phyloP scores from a whole-genome alignment of 306 rosid genomes.

The Quercus mongolica region DNA sequence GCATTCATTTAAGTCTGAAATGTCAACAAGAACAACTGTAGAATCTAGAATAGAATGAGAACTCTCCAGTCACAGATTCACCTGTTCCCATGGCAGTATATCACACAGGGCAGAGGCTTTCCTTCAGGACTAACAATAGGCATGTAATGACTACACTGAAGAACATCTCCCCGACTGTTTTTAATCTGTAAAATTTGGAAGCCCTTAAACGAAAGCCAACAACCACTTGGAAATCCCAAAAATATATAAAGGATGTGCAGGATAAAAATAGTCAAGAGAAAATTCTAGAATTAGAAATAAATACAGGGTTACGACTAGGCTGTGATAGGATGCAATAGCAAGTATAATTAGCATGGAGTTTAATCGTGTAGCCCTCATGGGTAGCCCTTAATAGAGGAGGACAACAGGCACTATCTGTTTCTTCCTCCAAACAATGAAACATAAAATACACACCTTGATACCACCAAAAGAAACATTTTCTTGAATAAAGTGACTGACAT shows the following conservation, averaged over 20 bases:
- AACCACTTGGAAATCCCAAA: not conserved
- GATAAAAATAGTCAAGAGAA: not conserved
- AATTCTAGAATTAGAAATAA: not conserved
- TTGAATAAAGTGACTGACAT: not conserved
- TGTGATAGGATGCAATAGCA: not conserved
- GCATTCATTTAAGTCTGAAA: slow-evolving; percentile 7
- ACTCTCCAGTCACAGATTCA: slow-evolving; percentile 20
- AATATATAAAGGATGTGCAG: not conserved
- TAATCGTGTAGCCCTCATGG: not conserved
- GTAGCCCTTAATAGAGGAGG: not conserved
- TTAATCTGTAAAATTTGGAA: slow-evolving; percentile 63
- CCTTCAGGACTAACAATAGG: slow-evolving; percentile 89
- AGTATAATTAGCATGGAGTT: not conserved
- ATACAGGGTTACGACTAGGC: not conserved
- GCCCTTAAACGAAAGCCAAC: not conserved
- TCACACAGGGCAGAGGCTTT: slow-evolving; percentile 93
- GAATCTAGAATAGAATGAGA: slow-evolving; percentile 7
- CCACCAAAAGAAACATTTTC: not conserved
- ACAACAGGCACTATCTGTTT: not conserved
- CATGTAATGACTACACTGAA: slow-evolving; percentile 84
- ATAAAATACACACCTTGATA: not conserved
- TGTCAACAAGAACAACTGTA: slow-evolving; percentile 7
- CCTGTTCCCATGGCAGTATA: slow-evolving; percentile 99
- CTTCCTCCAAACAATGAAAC: not conserved
- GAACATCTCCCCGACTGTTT: slow-evolving; percentile 79